Conservation (phyloP, 2,329 filamentous ascomycete genomes). For the Dactylellina parvicollis region DNA sequence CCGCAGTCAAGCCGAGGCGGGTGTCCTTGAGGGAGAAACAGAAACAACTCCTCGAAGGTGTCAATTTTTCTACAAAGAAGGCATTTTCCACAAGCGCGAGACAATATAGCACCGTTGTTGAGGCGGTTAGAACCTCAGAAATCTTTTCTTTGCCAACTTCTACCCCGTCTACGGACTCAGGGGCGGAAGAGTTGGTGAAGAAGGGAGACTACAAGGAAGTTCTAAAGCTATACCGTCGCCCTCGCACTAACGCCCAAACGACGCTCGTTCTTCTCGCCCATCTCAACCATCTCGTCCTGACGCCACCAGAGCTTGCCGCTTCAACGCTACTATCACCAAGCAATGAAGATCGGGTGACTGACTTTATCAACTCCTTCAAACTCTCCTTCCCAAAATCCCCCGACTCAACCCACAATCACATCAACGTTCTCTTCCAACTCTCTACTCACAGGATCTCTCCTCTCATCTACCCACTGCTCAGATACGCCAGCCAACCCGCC, state of each 20-base stretch:
- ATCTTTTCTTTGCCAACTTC: background rate
- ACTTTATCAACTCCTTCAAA: constrained; percentile 63
- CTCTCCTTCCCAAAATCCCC: constrained; percentile 44
- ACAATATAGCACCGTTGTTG: constrained; percentile 27
- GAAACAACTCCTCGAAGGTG: constrained; percentile 6
- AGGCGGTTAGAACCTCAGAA: background rate
- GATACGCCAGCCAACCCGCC: constrained; percentile 11
- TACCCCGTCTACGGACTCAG: background rate
- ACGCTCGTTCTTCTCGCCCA: constrained; percentile 52
- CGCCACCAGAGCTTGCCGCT: constrained; percentile 16
- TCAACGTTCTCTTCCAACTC: constrained; percentile 49
- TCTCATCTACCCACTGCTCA: constrained; percentile 23
- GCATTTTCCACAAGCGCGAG: constrained; percentile 28
- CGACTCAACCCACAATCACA: constrained; percentile 47
- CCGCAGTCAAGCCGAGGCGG: constrained; percentile 26
- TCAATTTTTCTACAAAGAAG: constrained; percentile 41
- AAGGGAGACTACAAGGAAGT: constrained; percentile 35
- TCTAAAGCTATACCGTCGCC: constrained; percentile 40
- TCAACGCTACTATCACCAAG: constrained; percentile 59
- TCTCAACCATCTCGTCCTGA: constrained; percentile 53
- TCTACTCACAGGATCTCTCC: constrained; percentile 45
- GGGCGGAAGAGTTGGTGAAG: constrained; percentile 21
- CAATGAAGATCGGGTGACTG: constrained; percentile 62
- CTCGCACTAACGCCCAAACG: constrained; percentile 46
- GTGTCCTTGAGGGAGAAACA: constrained; percentile 21